Evolutionary conservation across 169 alveolate genomes (phyloP).

Genomic region (Plasmodium fragile): DNA sequence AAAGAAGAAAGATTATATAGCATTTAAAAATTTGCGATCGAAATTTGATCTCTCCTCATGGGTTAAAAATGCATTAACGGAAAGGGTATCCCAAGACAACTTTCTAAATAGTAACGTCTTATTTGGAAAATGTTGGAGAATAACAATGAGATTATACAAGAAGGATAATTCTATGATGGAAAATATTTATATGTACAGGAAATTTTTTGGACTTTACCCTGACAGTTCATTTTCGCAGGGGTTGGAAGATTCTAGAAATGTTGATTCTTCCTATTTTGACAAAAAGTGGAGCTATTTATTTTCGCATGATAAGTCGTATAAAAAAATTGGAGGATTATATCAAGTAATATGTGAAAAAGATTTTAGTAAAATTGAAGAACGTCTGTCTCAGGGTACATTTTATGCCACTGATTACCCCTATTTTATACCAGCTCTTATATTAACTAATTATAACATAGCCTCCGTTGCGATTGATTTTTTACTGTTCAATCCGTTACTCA

Average conservation of each 20-base stretch:
- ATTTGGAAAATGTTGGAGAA: conserved; percentile 75
- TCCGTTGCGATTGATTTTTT: conserved; percentile 80
- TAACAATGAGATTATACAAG: conserved; percentile 71
- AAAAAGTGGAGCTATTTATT: conserved; percentile 31
- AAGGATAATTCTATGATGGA: conserved; percentile 19
- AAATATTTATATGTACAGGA: conserved; percentile 51
- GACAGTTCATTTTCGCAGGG: conserved; percentile 57
- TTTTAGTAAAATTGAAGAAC: conserved; percentile 69
- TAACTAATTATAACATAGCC: conserved; percentile 78
- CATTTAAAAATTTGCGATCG: conserved; percentile 16
- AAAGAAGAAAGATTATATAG: conserved; percentile 43
- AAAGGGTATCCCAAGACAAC: conserved; percentile 21
- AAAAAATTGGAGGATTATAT: conserved; percentile 77
- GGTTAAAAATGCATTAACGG: conserved; percentile 33
- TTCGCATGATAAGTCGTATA: conserved; percentile 63
- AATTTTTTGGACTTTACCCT: conserved; percentile 64
- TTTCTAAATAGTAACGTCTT: conserved; percentile 53
- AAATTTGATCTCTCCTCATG: conserved; percentile 59
- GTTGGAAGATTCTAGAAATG: conserved; percentile 39
- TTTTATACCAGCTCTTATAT: conserved; percentile 80
- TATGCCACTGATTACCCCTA: conserved; percentile 78
- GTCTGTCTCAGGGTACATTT: conserved; percentile 76
- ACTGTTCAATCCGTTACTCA: conserved; percentile 75
- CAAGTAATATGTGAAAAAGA: conserved; percentile 78
- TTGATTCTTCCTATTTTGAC: conserved; percentile 30